These are phyloP conservation scores for Clitopilus hobsonii DNA, from an alignment of 768 basidiomycete species.

Conservation along the genomic window DNA sequence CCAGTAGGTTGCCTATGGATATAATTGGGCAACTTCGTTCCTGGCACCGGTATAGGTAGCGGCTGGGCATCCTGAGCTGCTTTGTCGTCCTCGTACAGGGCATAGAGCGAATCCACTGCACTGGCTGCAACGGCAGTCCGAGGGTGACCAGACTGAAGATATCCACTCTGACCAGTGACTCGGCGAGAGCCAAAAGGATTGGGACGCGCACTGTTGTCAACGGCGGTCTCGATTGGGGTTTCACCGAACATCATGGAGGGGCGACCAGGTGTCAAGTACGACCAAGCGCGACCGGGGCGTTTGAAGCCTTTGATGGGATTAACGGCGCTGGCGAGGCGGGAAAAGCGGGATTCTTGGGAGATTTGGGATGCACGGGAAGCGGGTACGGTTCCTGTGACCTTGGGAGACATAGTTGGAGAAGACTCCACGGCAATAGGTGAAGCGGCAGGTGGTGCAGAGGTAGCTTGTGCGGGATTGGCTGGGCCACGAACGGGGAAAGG, in stretches of 20 bases:
- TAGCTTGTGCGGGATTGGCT: neutral
- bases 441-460: neutral
- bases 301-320: neutral
- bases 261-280: slow-evolving; percentile 5
- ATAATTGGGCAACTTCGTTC: too few relatives aligned
- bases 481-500: neutral
- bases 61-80: too few relatives aligned
- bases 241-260: slow-evolving; percentile 5
- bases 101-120: too few relatives aligned
- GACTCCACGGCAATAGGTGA: neutral
- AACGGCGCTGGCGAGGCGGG: neutral
- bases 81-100: too few relatives aligned
- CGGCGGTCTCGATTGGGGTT: slow-evolving; percentile 1
- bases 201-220: neutral
- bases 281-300: slow-evolving; percentile 2
- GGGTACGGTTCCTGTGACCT: neutral
- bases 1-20: neutral
- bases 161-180: neutral
- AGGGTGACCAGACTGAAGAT: neutral
- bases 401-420: neutral
- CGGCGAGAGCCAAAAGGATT: neutral
- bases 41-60: too few relatives aligned
- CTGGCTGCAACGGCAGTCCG: neutral
- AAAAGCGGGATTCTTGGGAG: neutral
- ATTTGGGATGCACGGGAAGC: neutral